Base-by-base conservation (phyloP, 306 rosid genomes). In the Aeschynomene evenia region DNA sequence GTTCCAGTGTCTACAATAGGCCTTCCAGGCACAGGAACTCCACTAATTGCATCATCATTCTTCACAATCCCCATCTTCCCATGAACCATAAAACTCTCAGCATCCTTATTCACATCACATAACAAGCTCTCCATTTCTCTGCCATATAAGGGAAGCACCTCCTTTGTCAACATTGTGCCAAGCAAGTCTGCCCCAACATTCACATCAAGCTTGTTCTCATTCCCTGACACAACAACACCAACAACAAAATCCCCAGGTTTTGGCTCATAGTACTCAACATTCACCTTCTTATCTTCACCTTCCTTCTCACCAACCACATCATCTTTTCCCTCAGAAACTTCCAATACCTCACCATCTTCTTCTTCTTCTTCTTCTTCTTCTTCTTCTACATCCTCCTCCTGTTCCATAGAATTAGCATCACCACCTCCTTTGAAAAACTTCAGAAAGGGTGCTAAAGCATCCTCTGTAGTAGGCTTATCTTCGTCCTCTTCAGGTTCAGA, bases 141-240 rank as follows among this genome's bases (percentile, higher is more conserved):
- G 49, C 77, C 89, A 75, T 94, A 88, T 84, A 94, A 80, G 12
- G 97, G 98, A 74, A 94, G 87, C 77, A 88, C 96, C 76, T 94
- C 98, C 85, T 94, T 94, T 4, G 98, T 94, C 85, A 94, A 82
- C 98, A 94, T 91, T 54, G 95, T 87, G 28, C 96, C 98, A 52
- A 94, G 52, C n/a, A 88, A 71, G 66, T 94, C 96, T 6, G 98
- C 97, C 37, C 98, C 98, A 2, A 94, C 84, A 70, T 84, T 87
- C 24, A 94, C 79, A 68, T 94, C 98, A 37, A 94, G 92, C 79
- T 84, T 94, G 80, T 94, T 87, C 65, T 90, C 97, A 62, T 91
- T 88, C 6, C 96, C 98, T 0, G 97, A 94, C 78, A 94, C 96
- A 34, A 94, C 98, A 67, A 88, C 91, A 15, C 95, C 98, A 36